Evolutionary conservation across 345 rosid genomes (phyloP).

Genomic region (Eucalyptus cloeziana): DNA sequence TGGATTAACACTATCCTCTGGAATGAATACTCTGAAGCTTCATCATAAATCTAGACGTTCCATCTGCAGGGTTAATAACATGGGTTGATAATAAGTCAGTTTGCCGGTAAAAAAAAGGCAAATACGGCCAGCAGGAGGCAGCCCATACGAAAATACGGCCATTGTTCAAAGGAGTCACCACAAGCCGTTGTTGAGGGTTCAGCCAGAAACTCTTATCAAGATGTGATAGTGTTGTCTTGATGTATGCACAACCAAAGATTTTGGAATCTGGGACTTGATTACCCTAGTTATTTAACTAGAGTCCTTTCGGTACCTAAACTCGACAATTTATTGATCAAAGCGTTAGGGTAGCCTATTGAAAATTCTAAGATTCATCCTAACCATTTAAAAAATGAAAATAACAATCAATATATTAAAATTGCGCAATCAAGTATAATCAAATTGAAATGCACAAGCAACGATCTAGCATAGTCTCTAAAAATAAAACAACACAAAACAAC

Average conservation of each 20-base stretch:
- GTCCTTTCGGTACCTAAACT: fast-evolving
- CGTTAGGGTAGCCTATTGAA: fast-evolving
- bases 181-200: fast-evolving
- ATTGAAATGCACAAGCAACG: too few species aligned
- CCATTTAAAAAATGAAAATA: too few species aligned
- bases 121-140: background rate
- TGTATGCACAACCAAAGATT: fast-evolving
- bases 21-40: background rate
- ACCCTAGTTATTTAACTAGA: fast-evolving
- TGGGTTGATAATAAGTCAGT: background rate
- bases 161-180: fast-evolving
- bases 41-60: slow-evolving; percentile 62
- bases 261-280: fast-evolving
- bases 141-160: too few species aligned
- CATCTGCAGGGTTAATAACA: slow-evolving; percentile 36
- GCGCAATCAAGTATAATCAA: fast-evolving
- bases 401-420: too few species aligned
- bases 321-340: fast-evolving
- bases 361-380: too few species aligned
- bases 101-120: background rate
- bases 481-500: too few species aligned
- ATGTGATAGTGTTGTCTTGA: fast-evolving
- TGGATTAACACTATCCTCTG: background rate
- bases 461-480: too few species aligned
- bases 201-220: fast-evolving